Evolutionary conservation across 345 rosid genomes (phyloP).

Genomic region (Microthlaspi erraticum): DNA sequence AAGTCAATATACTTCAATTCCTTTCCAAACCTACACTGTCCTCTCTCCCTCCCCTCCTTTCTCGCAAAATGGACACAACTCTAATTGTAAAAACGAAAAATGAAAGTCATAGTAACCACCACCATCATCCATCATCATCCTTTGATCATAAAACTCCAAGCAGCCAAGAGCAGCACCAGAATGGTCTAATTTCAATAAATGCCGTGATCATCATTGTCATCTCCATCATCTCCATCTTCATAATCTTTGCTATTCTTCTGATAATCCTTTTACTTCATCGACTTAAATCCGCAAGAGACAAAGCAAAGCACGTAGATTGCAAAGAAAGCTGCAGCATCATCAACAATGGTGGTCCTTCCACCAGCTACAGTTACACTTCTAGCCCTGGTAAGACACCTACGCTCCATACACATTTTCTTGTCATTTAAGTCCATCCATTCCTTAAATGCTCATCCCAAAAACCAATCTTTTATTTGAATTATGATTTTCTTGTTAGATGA

Average conservation of each 20-base stretch:
- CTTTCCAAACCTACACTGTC: slow-evolving; percentile 4
- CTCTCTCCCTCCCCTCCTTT: neutral
- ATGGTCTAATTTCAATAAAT: slow-evolving; percentile 51
- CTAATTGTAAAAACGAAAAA: slow-evolving; percentile 41
- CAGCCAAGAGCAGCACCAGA: slow-evolving; percentile 25
- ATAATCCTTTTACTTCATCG: slow-evolving; percentile 54
- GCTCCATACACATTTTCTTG: too few relatives aligned
- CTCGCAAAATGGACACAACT: neutral
- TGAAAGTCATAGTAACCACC: slow-evolving; percentile 36
- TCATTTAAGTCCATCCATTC: neutral
- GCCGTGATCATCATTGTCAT: slow-evolving; percentile 53
- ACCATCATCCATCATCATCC: slow-evolving; percentile 35
- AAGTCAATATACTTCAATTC: neutral
- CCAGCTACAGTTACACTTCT: slow-evolving; percentile 51
- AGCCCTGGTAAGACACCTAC: slow-evolving; percentile 99
- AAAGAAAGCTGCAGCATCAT: slow-evolving; percentile 42
- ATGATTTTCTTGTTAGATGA: slow-evolving; percentile 10
- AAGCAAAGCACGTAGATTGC: slow-evolving; percentile 14
- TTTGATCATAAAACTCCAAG: slow-evolving; percentile 23
- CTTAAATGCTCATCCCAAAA: neutral
- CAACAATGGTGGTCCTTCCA: slow-evolving; percentile 44
- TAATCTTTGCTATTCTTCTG: too few relatives aligned
- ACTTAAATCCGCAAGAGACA: slow-evolving; percentile 51
- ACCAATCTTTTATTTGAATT: neutral
- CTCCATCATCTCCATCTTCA: slow-evolving; percentile 49